Base-by-base conservation (phyloP, 495 filamentous ascomycete genomes). In the Bryoglossum gracile region DNA sequence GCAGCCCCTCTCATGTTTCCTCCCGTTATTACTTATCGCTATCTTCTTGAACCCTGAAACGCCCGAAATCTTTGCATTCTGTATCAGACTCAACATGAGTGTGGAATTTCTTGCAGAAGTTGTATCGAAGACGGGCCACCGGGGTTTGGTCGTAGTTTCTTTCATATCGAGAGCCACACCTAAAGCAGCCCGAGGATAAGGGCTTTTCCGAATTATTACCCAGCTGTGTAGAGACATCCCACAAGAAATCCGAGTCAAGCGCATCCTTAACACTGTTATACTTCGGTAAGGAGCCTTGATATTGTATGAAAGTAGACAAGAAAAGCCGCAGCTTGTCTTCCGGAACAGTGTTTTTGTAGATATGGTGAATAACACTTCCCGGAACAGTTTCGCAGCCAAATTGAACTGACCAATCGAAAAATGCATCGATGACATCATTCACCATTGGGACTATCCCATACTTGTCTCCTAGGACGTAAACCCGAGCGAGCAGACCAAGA, bases 391-490 rank as follows among this genome's bases (percentile, higher is more conserved):
- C 6, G 13, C 6, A 6, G 26, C 13, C 13, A 5, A 6, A 5
- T 13, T 30, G 5, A 5, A 5, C 13, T 6, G 26, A 5, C 26
- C 26, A 30, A 13, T 13, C 13, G 6, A 30, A 30, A 5, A 30
- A 30, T 5, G 26, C 26, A 30, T 30, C 26, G 3, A 25, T 19
- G 8, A 30, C 25, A 16, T 46, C 43, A 18, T 53, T 46, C 19
- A 19, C 22, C 11, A 53, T 13, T 18, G 5, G 19, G 13, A 18
- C 9, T 2, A 53, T 53, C 14, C 43, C 14, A 39, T 53, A 53
- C n/a, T 46, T 47, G 13, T 47, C 16, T 3, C 19, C 50, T 16
- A 46, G 13, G 10, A 41, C 16, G 22, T 23, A 53, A 13, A 53
- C 18, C 33, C 42, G 26, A n/a, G 35, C 41, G 36, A 53, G 23